Percentiles rank a stretch among this genome's conserved stretches.
Conservation (phyloP, 2,329 filamentous ascomycete species). For the Calonectria multiphialidica region DNA sequence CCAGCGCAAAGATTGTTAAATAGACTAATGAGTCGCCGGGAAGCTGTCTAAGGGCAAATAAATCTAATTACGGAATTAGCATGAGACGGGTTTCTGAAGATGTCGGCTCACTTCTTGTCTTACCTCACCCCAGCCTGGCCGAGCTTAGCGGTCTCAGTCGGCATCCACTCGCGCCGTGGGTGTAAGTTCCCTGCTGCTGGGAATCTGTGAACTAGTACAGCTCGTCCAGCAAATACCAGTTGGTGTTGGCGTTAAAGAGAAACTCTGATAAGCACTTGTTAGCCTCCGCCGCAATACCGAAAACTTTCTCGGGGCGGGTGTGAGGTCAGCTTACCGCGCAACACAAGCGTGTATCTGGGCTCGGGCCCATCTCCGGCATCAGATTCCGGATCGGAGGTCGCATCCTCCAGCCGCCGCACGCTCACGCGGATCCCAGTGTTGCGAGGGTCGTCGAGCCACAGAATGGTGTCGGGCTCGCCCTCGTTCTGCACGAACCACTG, state of each 20-base stretch:
- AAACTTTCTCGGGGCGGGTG: too few relatives aligned
- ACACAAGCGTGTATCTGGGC: background rate
- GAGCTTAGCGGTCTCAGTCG: background rate
- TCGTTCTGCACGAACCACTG: background rate
- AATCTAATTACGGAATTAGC: background rate
- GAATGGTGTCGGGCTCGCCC: background rate
- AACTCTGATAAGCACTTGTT: background rate
- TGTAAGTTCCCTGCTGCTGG: background rate
- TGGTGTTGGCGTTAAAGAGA: background rate
- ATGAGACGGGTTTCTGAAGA: background rate
- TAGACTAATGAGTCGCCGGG: too few relatives aligned
- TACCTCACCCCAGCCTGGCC: too few relatives aligned
- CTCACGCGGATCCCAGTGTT: background rate
- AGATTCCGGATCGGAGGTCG: background rate
- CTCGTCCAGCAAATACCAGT: too few relatives aligned
- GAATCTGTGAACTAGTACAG: background rate
- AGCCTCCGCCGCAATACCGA: background rate
- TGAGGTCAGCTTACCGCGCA: background rate
- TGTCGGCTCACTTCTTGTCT: background rate
- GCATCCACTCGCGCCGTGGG: too few relatives aligned
- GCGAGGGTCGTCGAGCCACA: background rate
- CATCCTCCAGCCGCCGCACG: background rate
- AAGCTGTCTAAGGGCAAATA: too few relatives aligned
- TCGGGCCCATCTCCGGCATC: too few relatives aligned
- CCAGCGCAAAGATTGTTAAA: background rate